Conservation (phyloP, 345 rosid species). For the Euclidium syriacum region DNA sequence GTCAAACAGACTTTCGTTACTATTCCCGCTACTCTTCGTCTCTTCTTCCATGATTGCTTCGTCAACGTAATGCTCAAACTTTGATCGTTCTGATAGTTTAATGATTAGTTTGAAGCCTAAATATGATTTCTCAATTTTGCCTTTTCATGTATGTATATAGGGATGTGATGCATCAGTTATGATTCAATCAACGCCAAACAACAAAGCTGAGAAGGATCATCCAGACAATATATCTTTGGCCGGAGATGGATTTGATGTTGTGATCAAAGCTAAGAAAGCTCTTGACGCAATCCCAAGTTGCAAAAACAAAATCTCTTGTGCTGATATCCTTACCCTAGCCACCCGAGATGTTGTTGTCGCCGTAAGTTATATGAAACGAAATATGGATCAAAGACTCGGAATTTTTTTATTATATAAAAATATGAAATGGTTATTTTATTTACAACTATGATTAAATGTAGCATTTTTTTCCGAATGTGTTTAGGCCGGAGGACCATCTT, state of each 20-base stretch:
- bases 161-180: constrained; percentile 84
- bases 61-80: constrained; percentile 41
- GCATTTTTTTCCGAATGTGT: background rate
- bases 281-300: constrained; percentile 47
- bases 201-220: constrained; percentile 79
- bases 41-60: constrained; percentile 86
- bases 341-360: constrained; percentile 64
- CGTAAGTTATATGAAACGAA: constrained; percentile 38
- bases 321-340: constrained; percentile 82
- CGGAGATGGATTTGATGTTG: constrained; percentile 89
- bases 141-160: constrained; percentile 18
- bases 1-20: constrained; percentile 62
- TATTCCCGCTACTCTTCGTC: constrained; percentile 73
- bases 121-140: background rate
- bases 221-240: constrained; percentile 77
- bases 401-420: background rate
- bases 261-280: constrained; percentile 71
- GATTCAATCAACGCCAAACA: constrained; percentile 42
- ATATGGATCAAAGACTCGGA: background rate
- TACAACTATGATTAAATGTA: background rate
- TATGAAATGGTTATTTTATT: background rate
- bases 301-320: constrained; percentile 69
- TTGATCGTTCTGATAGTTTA: background rate
- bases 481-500: constrained; percentile 66
- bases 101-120: background rate